Evolutionary conservation across 352 stramenopile genomes (phyloP), one percentile per base, ranked within the genome.

Genomic region (Phytophthora cactorum): DNA sequence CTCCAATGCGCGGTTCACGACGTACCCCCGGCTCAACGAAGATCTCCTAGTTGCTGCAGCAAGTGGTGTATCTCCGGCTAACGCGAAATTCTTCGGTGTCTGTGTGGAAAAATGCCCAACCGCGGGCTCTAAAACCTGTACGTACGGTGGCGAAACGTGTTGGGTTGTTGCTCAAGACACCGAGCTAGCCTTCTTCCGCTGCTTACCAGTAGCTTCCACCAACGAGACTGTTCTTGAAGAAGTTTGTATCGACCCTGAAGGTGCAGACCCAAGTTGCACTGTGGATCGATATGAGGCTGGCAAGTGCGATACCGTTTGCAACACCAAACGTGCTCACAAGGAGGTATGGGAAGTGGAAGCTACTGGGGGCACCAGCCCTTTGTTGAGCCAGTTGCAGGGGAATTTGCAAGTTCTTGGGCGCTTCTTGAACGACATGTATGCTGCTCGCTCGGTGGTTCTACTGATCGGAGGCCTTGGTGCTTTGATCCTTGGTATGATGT

Each of bases 1-100:
- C 32, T 67, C 44, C 5, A 70, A 70, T 9, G 61, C 52, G 14
- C 67, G 62, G 17, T 88, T 90, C 57, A 93, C 88, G 27, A 76
- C 84, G 11, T 97, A 95, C 49, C 90, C 89, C 25, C 84, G 89
- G 0, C 76, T 96, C 9, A 83, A 94, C 45, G 70, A 97, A 52
- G 88, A 97, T 69, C 75, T 97, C 51, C 51, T 93, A 1, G 67
- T 74, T 14, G 84, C 81, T 6, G 43, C 78, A 34, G 56, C 70
- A 14, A 68, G 66, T 6, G 68, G 79, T 9, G 50, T 92, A 10
- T 58, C 75, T 10, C 62, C 86, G 14, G 71, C 76, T 27, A 78
- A 77, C 45, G 82, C 88, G 28, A 63, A 90, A 62, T 93, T 95
- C 61, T 96, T 91, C 56, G 90, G 90, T 1, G 75, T 95, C 5